Percentiles rank a stretch among this genome's conserved stretches.
Evolutionary conservation across 1,284 basidiomycete species (phyloP).

Genomic region (Mycena citricolor): DNA sequence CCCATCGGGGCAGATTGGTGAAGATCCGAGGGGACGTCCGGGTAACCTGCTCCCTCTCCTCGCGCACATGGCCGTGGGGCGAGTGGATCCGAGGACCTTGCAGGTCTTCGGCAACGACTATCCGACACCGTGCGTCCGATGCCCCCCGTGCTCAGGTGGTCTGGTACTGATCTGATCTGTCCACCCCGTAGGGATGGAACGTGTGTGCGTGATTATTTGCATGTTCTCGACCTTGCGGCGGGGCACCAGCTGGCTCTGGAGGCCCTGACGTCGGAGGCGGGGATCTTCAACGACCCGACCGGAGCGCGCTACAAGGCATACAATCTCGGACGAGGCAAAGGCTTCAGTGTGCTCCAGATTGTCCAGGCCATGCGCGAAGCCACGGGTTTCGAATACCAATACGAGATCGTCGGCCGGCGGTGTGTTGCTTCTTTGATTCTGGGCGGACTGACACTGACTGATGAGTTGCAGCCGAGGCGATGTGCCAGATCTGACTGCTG

Average conservation of each 20-base stretch:
- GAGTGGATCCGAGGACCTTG: constrained; percentile 77
- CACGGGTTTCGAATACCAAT: constrained; percentile 86
- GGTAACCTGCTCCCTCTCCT: constrained; percentile 94
- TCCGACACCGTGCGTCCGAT: constrained; percentile 75
- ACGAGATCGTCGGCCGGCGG: constrained; percentile 88
- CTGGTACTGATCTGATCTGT: too few relatives aligned
- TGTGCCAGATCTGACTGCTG: constrained; percentile 95
- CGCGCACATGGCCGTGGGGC: constrained; percentile 94
- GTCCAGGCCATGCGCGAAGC: constrained; percentile 94
- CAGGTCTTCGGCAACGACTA: constrained; percentile 99
- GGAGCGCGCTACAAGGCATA: constrained; percentile 84
- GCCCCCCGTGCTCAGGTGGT: not conserved
- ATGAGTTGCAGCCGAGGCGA: constrained; percentile 76
- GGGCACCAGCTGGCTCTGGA: constrained; percentile 94
- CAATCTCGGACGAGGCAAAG: constrained; percentile 94
- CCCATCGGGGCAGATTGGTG: constrained; percentile 93
- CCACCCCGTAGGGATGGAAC: constrained; percentile 76
- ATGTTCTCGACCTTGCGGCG: constrained; percentile 92
- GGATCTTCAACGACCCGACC: constrained; percentile 50
- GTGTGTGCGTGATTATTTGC: constrained; percentile 97
- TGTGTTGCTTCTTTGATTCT: constrained; percentile 38
- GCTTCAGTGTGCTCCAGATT: constrained; percentile 93
- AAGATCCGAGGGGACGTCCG: constrained; percentile 93
- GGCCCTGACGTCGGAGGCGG: constrained; percentile 70
- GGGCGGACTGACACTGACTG: not conserved